Base-by-base conservation (phyloP, 345 rosid genomes). In the Barbarea vulgaris region DNA sequence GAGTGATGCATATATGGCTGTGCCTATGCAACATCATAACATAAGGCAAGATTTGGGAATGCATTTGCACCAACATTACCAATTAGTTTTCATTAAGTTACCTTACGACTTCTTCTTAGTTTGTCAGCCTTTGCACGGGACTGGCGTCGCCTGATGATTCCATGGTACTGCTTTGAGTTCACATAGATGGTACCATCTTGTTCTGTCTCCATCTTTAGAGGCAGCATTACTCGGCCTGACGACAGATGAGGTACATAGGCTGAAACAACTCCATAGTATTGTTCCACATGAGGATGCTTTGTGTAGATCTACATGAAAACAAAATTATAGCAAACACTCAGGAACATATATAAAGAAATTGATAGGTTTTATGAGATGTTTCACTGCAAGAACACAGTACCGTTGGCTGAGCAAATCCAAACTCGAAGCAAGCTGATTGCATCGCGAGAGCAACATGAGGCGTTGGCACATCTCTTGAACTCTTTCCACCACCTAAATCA, bases 81-180 rank as follows among this genome's bases (percentile, higher is more conserved):
- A 44, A 31, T 19, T 46, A 47, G 64, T 47, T 77, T 77, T 37
- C 17, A 27, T 6, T 3, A 34, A 19, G 69, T 39, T 85, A 92
- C 99, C 97, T 95, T 92, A 10, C 89, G 93, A 42, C 58, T 65
- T 51, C 70, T 82, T 54, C 81, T 76, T 0, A 41, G 9, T 77
- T 87, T 89, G 47, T 89, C 80, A n/a, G 89, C 68, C 21, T 81
- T 88, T 22, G 99, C 97, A 76, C 97, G 97, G 10, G 89, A 88
- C 78, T 89, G 85, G 55, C 97, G 80, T 54, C 97, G 89, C 89
- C 96, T 89, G 52, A 92, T 81, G 85, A 95, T 95, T 68, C 91
- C 99, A 80, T 90, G 87, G 76, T 95, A 92, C 76, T 95, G 99
- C 83, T 95, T 95, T 33, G 97, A 88, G 76, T 95, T 95, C 51